A percentile compares a stretch with the other conserved stretches of the same genome.
Evolutionary conservation across 2,329 filamentous ascomycete species (phyloP).

Genomic region (Xylariaceae sp.): DNA sequence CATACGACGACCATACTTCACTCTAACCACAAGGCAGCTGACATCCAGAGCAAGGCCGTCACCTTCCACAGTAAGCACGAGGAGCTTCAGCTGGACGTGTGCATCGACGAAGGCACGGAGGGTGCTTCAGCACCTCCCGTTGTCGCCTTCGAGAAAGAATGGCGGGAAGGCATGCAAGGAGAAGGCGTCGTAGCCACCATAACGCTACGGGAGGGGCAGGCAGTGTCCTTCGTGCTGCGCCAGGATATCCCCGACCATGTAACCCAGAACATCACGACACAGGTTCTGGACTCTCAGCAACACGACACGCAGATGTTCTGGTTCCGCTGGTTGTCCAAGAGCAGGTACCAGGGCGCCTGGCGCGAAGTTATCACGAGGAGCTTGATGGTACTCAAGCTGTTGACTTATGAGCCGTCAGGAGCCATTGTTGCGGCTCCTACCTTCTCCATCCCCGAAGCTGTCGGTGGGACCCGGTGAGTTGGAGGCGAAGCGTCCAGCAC

Average conservation of each 20-base stretch:
- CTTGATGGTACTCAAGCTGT: constrained; percentile 65
- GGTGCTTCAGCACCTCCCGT: constrained; percentile 39
- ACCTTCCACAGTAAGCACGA: constrained; percentile 53
- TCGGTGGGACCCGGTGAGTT: constrained; percentile 50
- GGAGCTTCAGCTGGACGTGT: constrained; percentile 61
- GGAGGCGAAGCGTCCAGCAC: background rate
- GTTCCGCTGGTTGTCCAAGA: constrained; percentile 65
- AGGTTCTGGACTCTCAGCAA: constrained; percentile 54
- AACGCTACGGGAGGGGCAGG: constrained; percentile 56
- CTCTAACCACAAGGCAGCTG: constrained; percentile 30
- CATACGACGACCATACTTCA: constrained; percentile 53
- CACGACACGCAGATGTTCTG: constrained; percentile 64
- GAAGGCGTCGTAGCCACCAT: constrained; percentile 57
- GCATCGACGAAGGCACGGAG: constrained; percentile 51
- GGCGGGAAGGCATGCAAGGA: constrained; percentile 44
- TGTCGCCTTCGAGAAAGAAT: constrained; percentile 48
- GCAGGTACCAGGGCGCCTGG: constrained; percentile 65
- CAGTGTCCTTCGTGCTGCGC: constrained; percentile 61
- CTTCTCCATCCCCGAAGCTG: constrained; percentile 68
- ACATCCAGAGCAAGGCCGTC: constrained; percentile 48
- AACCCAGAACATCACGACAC: constrained; percentile 49
- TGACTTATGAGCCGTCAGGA: constrained; percentile 72
- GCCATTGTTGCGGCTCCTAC: constrained; percentile 71
- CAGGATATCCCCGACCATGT: constrained; percentile 52
- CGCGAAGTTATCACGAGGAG: constrained; percentile 64